These are phyloP conservation scores for Penicillium simplicissimum DNA, from an alignment of 495 filamentous ascomycete species.

Conservation along the genomic window DNA sequence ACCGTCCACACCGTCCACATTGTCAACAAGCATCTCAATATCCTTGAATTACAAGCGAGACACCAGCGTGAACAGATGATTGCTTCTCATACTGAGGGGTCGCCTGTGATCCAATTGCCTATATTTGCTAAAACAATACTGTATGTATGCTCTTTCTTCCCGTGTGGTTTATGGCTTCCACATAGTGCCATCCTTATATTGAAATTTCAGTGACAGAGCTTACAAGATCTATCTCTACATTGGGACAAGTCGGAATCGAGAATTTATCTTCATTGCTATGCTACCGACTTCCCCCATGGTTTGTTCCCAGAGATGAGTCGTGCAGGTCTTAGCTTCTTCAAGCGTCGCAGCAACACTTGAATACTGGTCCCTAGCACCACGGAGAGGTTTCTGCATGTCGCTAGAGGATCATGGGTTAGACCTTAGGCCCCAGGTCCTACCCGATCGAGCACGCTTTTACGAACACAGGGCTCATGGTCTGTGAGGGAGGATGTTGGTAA, in stretches of 20 bases:
- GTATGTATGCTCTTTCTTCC: background rate
- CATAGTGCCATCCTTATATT: background rate
- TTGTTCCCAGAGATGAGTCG: background rate
- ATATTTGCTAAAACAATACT: background rate
- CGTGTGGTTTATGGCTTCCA: background rate
- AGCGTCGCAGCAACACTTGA: constrained; percentile 5
- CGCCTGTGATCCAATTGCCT: background rate
- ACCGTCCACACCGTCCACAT: too few species aligned
- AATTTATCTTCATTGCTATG: background rate
- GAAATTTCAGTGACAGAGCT: background rate
- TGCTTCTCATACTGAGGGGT: background rate
- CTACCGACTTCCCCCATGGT: background rate
- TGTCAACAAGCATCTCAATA: background rate
- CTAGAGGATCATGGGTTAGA: background rate
- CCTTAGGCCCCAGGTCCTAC: too few species aligned
- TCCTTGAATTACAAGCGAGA: background rate
- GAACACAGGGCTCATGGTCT: too few species aligned
- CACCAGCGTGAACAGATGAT: background rate
- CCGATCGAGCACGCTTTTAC: too few species aligned
- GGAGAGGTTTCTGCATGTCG: background rate
- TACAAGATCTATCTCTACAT: background rate
- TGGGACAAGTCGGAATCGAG: background rate
- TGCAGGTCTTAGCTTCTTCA: constrained; percentile 6
- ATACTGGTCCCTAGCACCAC: constrained; percentile 8
- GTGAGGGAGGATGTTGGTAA: too few species aligned